Evolutionary conservation across 2,329 filamentous ascomycete species (phyloP).

Genomic region (Xylariaceae sp.): DNA sequence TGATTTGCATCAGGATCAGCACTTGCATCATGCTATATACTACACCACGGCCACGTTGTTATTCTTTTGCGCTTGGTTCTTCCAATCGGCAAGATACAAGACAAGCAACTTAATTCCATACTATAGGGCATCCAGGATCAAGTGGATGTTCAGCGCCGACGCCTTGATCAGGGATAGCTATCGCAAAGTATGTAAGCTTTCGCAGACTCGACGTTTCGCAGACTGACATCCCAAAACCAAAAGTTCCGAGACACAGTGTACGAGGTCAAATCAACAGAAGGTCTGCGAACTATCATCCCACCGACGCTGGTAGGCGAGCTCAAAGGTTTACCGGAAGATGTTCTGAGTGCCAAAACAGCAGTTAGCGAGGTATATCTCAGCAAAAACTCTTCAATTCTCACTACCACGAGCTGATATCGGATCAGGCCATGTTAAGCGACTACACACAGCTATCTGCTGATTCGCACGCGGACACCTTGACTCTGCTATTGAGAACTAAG

Average conservation of each 20-base stretch:
- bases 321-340: constrained; percentile 45
- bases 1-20: constrained; percentile 24
- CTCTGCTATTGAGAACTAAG: constrained; percentile 42
- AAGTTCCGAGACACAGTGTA: constrained; percentile 48
- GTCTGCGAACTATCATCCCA: constrained; percentile 45
- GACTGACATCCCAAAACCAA: constrained; percentile 6
- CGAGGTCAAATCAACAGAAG: constrained; percentile 49
- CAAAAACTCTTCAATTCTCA: not conserved
- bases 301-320: constrained; percentile 42
- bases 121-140: constrained; percentile 45
- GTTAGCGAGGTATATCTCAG: constrained; percentile 41
- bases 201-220: not conserved
- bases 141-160: constrained; percentile 51
- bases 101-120: constrained; percentile 38
- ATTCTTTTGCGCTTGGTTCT: constrained; percentile 37
- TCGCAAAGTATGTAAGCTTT: constrained; percentile 34
- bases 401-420: not conserved
- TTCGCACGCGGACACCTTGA: constrained; percentile 42
- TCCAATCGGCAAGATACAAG: constrained; percentile 31
- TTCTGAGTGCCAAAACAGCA: constrained; percentile 45
- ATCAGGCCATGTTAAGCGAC: constrained; percentile 45
- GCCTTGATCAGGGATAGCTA: constrained; percentile 46
- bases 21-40: constrained; percentile 34
- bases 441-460: constrained; percentile 49
- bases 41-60: constrained; percentile 38